Conservation (phyloP, 1,284 basidiomycete species). For the Puccinia brachypodii region DNA sequence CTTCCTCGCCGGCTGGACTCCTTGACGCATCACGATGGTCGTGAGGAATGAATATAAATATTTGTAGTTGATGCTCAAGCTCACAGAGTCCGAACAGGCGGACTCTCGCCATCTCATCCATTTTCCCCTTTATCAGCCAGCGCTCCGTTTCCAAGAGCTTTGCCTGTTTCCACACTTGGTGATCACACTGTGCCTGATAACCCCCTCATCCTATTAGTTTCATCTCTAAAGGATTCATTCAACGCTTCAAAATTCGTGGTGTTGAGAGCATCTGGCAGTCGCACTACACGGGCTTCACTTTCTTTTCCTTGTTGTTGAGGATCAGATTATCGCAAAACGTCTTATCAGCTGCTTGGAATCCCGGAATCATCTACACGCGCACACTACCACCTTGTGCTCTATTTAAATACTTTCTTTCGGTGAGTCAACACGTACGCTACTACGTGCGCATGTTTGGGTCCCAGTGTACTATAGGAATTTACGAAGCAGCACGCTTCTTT, state of each 20-base stretch:
- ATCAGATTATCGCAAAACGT: background rate
- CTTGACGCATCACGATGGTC: constrained; percentile 24
- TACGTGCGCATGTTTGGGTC: constrained; percentile 1
- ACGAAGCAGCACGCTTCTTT: constrained; percentile 5
- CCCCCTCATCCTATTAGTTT: background rate
- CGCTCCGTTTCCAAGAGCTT: constrained; percentile 9
- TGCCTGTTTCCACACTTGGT: background rate
- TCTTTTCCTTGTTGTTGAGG: background rate
- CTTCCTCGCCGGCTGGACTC: background rate
- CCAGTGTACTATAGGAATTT: background rate
- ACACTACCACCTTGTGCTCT: no score
- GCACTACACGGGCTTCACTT: background rate
- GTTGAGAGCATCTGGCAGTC: no score
- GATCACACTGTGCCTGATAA: background rate
- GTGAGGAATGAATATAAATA: constrained; percentile 33
- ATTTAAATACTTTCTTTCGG: background rate
- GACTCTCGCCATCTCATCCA: background rate
- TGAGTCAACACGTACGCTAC: background rate
- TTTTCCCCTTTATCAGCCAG: constrained; percentile 14
- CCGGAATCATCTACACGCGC: no score
- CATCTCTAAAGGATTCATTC: background rate
- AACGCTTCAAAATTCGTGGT: background rate
- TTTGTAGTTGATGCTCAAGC: constrained; percentile 13
- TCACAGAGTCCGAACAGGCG: constrained; percentile 1
- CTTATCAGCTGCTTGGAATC: background rate